phyloP scores from a whole-genome alignment of 1,139 yeast species.

The Casaregolazyma lundiana region DNA sequence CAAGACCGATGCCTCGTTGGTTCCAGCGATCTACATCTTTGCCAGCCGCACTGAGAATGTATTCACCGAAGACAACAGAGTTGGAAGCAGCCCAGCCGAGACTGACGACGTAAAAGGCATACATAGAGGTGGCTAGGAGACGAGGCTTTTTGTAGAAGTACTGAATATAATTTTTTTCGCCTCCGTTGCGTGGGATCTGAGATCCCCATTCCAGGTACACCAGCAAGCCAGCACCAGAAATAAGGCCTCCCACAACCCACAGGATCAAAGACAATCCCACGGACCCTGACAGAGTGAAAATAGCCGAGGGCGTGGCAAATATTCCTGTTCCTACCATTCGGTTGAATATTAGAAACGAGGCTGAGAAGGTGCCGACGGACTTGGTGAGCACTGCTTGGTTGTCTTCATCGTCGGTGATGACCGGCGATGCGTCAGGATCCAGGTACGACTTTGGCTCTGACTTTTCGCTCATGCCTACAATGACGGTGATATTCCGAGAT shows the following conservation, averaged over 20 bases:
- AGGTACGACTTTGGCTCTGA: neutral
- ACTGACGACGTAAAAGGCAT: conserved; percentile 69
- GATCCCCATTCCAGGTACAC: conserved; percentile 84
- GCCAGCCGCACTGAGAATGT: conserved; percentile 64
- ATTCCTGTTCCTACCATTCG: conserved; percentile 89
- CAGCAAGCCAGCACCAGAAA: conserved; percentile 68
- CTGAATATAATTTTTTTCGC: conserved; percentile 80
- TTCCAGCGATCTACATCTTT: conserved; percentile 67
- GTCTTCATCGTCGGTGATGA: neutral
- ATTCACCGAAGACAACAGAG: conserved; percentile 48
- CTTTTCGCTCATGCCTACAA: neutral
- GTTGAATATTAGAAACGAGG: conserved; percentile 65
- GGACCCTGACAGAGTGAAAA: conserved; percentile 63
- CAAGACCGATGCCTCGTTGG: conserved; percentile 70
- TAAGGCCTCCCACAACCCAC: conserved; percentile 74
- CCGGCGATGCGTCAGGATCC: neutral
- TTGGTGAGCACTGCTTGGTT: conserved; percentile 5
- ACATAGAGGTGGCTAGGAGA: conserved; percentile 67
- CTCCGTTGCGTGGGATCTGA: conserved; percentile 81
- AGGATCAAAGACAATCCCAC: conserved; percentile 67
- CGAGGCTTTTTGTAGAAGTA: conserved; percentile 65
- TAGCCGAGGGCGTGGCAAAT: conserved; percentile 79
- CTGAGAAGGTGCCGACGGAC: conserved; percentile 60
- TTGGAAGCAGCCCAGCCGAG: conserved; percentile 87
- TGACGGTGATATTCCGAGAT: neutral